Percentiles rank a stretch among this genome's conserved stretches.
phyloP scores from a whole-genome alignment of 2,329 filamentous ascomycete species.

The Simplicillium aogashimaense region DNA sequence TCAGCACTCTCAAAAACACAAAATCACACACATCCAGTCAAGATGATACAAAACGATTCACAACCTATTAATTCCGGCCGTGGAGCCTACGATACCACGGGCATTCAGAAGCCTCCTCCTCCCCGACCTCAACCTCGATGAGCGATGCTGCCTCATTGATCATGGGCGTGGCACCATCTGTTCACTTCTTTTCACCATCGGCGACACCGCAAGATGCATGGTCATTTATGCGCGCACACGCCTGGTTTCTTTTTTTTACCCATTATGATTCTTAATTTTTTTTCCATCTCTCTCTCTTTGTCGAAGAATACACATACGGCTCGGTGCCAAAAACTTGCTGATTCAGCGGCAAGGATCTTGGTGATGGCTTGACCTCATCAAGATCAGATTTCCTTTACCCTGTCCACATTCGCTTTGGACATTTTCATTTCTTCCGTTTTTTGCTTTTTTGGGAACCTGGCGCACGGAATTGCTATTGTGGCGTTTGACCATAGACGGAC shows the following conservation, averaged over 20 bases:
- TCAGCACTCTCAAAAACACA: no score
- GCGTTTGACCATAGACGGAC: constrained; percentile 8
- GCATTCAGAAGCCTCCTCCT: constrained; percentile 33
- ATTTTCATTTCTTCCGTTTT: constrained; percentile 1
- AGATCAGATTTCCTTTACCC: neutral
- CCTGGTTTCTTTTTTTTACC: constrained; percentile 11
- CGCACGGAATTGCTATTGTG: constrained; percentile 1
- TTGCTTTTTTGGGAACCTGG: neutral
- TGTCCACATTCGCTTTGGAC: neutral
- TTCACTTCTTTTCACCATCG: constrained; percentile 11
- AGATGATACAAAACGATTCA: constrained; percentile 24
- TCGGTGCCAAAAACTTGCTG: constrained; percentile 20
- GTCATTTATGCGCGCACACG: constrained; percentile 13
- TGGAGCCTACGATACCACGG: constrained; percentile 42
- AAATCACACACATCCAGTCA: no score
- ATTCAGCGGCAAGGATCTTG: constrained; percentile 23
- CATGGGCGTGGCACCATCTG: constrained; percentile 7
- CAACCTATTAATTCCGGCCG: constrained; percentile 36
- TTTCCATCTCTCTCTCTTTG: constrained; percentile 13
- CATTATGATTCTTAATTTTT: constrained; percentile 24
- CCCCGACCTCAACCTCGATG: constrained; percentile 30
- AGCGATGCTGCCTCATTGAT: constrained; percentile 8
- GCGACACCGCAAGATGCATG: constrained; percentile 7
- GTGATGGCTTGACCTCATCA: constrained; percentile 6
- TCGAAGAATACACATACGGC: constrained; percentile 24